Evolutionary conservation across 768 basidiomycete species (phyloP).

Genomic region (Coprinellus aureogranulatus): DNA sequence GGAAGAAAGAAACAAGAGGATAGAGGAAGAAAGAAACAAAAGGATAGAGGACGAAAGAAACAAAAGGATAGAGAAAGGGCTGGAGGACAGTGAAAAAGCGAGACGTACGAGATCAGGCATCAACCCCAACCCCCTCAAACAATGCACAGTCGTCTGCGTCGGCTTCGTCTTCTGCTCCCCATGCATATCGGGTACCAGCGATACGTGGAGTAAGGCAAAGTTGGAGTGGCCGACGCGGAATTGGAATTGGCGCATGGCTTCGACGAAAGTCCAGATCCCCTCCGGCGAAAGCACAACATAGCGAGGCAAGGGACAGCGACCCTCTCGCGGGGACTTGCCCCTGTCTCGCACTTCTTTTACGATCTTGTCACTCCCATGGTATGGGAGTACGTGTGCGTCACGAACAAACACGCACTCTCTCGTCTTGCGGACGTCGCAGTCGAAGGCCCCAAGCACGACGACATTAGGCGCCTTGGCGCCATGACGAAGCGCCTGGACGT

Average conservation of each 20-base stretch:
- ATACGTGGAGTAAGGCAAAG: conserved; percentile 95
- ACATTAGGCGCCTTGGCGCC: no score
- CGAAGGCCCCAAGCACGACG: no score
- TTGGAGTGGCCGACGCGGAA: conserved; percentile 96
- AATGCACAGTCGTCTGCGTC: conserved; percentile 95
- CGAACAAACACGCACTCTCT: no score
- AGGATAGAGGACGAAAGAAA: conserved; percentile 7
- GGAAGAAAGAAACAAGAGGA: background rate
- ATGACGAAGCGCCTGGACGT: no score
- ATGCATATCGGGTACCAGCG: conserved; percentile 97
- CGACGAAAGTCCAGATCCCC: no score
- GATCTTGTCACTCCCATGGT: no score
- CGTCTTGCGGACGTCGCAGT: no score
- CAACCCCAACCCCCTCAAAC: conserved; percentile 86
- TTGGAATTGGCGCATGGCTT: conserved; percentile 99
- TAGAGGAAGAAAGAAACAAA: background rate
- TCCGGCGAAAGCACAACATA: no score
- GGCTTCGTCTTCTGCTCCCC: conserved; percentile 99
- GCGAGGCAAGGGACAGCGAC: no score
- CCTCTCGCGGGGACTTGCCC: conserved; percentile 95
- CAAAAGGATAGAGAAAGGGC: background rate
- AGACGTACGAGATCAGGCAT: conserved; percentile 84
- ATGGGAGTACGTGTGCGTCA: no score
- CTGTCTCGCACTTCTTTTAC: no score
- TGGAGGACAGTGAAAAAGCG: background rate